Percentiles rank a stretch among this genome's conserved stretches.
Evolutionary conservation across 257 asterid genomes (phyloP).

Genomic region (Fraxinus anomala): DNA sequence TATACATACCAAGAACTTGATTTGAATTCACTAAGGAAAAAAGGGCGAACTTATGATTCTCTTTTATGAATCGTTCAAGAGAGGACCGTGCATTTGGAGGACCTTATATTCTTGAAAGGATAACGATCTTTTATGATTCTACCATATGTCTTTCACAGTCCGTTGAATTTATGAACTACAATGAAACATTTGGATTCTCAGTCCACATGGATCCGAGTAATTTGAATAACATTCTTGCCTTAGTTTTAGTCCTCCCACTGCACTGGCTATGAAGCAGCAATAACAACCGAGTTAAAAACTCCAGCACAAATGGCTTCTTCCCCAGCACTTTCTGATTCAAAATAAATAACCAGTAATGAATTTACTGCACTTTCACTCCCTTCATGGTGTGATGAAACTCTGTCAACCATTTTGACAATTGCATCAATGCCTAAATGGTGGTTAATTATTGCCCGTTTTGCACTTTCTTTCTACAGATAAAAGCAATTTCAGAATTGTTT

Average conservation of each 20-base stretch:
- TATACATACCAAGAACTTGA: no score
- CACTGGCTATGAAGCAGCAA: constrained; percentile 64
- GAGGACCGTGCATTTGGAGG: not conserved
- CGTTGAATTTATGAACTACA: not conserved
- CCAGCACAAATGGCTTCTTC: constrained; percentile 48
- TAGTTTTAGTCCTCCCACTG: constrained; percentile 37
- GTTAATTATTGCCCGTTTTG: constrained; percentile 25
- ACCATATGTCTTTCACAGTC: not conserved
- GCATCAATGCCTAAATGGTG: constrained; percentile 38
- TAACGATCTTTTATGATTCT: no score
- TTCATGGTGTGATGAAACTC: constrained; percentile 45
- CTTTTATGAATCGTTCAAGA: not conserved
- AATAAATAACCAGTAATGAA: constrained; percentile 35
- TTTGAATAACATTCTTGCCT: constrained; percentile 52
- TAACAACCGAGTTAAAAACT: constrained; percentile 44
- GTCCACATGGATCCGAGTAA: constrained; percentile 40
- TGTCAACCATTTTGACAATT: constrained; percentile 56
- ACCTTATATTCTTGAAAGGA: not conserved
- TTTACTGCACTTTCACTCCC: constrained; percentile 57
- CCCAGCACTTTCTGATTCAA: constrained; percentile 31
- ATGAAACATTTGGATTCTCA: constrained; percentile 22
- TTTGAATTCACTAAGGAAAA: no score
- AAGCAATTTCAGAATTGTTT: constrained; percentile 12
- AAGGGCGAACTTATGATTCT: not conserved
- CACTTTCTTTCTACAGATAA: constrained; percentile 25